Percentiles rank a stretch among this genome's conserved stretches.
Conservation (phyloP, 2,329 filamentous ascomycete genomes). For the Pezizomycotina sp. region DNA sequence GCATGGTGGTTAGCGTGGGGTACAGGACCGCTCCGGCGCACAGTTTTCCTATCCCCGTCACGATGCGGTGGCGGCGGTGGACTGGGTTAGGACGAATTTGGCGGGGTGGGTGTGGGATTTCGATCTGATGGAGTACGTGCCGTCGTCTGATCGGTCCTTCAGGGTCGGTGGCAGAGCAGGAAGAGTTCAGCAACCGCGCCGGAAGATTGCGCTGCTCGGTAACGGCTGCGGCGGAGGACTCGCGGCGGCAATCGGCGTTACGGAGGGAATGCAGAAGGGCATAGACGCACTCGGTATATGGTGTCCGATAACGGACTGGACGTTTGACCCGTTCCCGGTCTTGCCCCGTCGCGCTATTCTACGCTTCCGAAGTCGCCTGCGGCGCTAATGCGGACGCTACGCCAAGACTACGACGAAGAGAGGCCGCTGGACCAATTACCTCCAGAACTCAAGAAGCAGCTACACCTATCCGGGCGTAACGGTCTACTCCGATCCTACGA, state of each 20-base stretch:
- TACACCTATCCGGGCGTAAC: conserved; percentile 2
- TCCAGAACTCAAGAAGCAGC: neutral
- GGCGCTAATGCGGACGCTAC: neutral
- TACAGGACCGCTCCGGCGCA: conserved; percentile 11
- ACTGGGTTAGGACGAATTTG: conserved; percentile 10
- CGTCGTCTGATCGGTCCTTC: conserved; percentile 6
- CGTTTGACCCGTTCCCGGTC: conserved; percentile 17
- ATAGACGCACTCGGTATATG: conserved; percentile 11
- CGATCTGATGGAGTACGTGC: no score
- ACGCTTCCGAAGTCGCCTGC: conserved; percentile 10
- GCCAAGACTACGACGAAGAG: neutral
- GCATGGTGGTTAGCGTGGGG: conserved; percentile 10
- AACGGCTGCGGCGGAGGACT: conserved; percentile 12
- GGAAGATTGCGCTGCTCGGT: conserved; percentile 11
- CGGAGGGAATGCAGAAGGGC: conserved; percentile 14
- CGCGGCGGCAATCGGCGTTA: conserved; percentile 10
- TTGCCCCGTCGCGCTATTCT: conserved; percentile 9
- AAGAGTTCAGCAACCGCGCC: conserved; percentile 7
- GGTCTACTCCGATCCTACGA: conserved; percentile 2
- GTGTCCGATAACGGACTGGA: conserved; percentile 13
- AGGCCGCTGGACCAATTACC: neutral
- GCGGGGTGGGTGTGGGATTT: no score
- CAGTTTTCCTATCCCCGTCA: conserved; percentile 15
- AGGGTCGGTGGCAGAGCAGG: conserved; percentile 4
- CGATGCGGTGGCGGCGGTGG: conserved; percentile 12